Conservation (phyloP, 179 eudicot species). For the Vitellaria paradoxa region DNA sequence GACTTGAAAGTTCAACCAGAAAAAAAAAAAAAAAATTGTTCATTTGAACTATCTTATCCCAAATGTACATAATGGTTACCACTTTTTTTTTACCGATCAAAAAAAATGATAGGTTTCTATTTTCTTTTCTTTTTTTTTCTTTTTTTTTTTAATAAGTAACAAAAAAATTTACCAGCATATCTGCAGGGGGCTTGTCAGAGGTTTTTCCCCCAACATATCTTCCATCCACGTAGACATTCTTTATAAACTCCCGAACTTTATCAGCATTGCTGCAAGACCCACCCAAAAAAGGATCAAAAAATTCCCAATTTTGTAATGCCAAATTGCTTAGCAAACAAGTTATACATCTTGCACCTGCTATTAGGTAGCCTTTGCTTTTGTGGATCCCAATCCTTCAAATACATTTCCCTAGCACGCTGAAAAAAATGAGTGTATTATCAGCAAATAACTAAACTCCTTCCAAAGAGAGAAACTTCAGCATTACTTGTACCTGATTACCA, state of each 20-base stretch:
- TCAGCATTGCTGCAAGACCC: constrained; percentile 71
- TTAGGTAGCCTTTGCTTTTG: constrained; percentile 69
- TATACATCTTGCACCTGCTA: constrained; percentile 48
- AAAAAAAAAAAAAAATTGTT: neutral
- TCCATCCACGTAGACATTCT: constrained; percentile 68
- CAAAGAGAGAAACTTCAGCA: neutral
- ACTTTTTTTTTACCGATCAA: no score
- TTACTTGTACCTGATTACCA: constrained; percentile 75
- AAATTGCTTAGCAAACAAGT: constrained; percentile 9
- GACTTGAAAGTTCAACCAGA: no score
- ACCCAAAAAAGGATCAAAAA: neutral
- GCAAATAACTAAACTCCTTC: constrained; percentile 11
- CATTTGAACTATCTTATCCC: neutral
- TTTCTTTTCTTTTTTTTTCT: neutral
- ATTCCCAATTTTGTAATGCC: neutral
- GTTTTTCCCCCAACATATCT: constrained; percentile 57
- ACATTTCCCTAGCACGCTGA: constrained; percentile 89
- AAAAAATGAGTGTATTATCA: constrained; percentile 18
- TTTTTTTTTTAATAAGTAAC: neutral
- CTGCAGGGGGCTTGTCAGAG: constrained; percentile 78
- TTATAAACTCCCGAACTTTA: constrained; percentile 78
- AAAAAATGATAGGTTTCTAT: no score
- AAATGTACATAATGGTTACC: no score
- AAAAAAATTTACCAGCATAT: constrained; percentile 46
- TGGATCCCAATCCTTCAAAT: constrained; percentile 76